Conservation (phyloP, 805 yeast species). For the Pichia occidentalis region DNA sequence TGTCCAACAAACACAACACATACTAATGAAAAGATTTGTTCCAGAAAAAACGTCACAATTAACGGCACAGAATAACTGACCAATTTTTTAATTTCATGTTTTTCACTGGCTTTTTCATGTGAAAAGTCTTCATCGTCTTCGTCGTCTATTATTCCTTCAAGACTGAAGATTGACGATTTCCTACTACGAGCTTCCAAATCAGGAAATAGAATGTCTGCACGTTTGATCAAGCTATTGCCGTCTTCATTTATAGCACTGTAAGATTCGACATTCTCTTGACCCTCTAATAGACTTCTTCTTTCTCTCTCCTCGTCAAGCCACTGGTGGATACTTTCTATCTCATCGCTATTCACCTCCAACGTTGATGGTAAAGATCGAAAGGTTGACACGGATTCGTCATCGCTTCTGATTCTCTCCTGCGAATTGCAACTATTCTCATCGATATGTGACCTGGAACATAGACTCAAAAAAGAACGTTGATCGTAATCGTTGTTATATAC, state of each 20-base stretch:
- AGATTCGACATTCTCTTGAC: constrained; percentile 8
- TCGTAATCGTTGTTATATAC: constrained; percentile 29
- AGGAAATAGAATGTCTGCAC: constrained; percentile 24
- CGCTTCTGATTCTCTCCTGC: constrained; percentile 13
- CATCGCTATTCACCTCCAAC: constrained; percentile 30
- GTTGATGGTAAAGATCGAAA: constrained; percentile 33
- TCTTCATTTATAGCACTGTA: constrained; percentile 22
- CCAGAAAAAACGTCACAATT: constrained; percentile 59
- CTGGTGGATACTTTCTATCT: constrained; percentile 26
- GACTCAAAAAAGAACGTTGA: constrained; percentile 31
- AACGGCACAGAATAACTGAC: constrained; percentile 47
- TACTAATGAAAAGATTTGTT: constrained; percentile 54
- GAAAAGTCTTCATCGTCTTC: constrained; percentile 29
- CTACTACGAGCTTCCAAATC: constrained; percentile 6
- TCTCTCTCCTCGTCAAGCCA: constrained; percentile 35
- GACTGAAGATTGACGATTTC: constrained; percentile 11
- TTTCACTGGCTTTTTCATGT: constrained; percentile 21
- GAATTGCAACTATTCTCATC: constrained; percentile 18
- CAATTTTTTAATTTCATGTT: constrained; percentile 30
- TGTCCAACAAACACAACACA: constrained; percentile 76
- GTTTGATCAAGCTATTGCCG: constrained; percentile 18
- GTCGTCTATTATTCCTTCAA: constrained; percentile 13
- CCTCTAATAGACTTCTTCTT: constrained; percentile 23
- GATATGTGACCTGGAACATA: constrained; percentile 27
- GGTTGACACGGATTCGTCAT: constrained; percentile 29